phyloP scores from a whole-genome alignment of 1,284 basidiomycete genomes.

The Cryptococcus wingfieldii region DNA sequence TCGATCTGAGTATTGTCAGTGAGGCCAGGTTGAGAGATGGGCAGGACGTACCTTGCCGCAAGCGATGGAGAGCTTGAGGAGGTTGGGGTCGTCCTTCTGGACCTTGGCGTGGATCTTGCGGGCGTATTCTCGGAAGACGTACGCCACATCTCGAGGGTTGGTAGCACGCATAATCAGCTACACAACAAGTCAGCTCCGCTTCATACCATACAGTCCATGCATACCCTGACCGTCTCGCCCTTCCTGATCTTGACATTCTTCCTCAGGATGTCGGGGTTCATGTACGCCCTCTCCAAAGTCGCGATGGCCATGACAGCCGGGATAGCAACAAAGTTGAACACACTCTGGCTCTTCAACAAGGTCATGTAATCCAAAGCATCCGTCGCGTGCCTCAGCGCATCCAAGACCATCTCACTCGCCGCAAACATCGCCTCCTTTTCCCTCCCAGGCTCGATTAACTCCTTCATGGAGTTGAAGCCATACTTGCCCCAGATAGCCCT shows the following conservation, averaged over 20 bases:
- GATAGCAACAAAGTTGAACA: conserved; percentile 96
- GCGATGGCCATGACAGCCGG: conserved; percentile 96
- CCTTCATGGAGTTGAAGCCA: conserved; percentile 58
- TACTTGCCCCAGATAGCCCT: conserved; percentile 80
- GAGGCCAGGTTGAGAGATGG: neutral
- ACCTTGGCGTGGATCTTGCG: conserved; percentile 79
- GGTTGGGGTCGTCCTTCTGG: conserved; percentile 77
- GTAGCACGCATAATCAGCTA: conserved; percentile 86
- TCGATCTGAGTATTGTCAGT: conserved; percentile 61
- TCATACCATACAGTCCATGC: conserved; percentile 26
- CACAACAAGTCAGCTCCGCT: neutral
- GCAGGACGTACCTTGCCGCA: conserved; percentile 62
- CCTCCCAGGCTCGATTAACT: conserved; percentile 50
- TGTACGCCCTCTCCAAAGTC: conserved; percentile 84
- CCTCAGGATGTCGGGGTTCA: conserved; percentile 86
- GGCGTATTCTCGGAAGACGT: conserved; percentile 79
- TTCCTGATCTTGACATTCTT: conserved; percentile 94
- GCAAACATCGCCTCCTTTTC: conserved; percentile 68
- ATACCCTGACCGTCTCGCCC: conserved; percentile 75
- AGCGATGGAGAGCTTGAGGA: conserved; percentile 70
- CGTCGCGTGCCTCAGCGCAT: conserved; percentile 78
- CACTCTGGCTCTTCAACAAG: conserved; percentile 80
- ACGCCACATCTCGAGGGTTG: conserved; percentile 86
- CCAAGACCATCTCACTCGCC: conserved; percentile 82
- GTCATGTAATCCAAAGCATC: conserved; percentile 87